A percentile compares a stretch with the other conserved stretches of the same genome.
These are phyloP conservation scores for Suillus subalutaceus DNA, from an alignment of 768 basidiomycete genomes.

Conservation along the genomic window DNA sequence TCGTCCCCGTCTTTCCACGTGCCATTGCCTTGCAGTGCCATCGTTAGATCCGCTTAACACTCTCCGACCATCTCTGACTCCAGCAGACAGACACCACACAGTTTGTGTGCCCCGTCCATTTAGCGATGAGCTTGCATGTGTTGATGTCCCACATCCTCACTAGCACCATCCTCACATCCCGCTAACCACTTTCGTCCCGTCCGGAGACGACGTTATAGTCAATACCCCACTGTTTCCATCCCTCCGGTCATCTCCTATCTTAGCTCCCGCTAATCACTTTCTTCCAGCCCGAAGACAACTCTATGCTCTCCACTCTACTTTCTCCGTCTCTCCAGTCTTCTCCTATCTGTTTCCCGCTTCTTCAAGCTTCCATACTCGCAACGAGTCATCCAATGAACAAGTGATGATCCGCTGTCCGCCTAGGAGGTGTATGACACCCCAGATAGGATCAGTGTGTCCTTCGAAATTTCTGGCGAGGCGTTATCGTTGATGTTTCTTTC, in stretches of 20 bases:
- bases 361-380: background rate
- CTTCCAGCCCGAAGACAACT: background rate
- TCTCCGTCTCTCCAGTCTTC: background rate
- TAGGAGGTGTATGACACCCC: background rate
- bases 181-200: constrained; percentile 9
- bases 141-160: background rate
- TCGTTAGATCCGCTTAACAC: background rate
- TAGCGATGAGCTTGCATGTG: background rate
- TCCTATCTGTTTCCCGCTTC: background rate
- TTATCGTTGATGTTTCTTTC: background rate
- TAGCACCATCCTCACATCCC: background rate
- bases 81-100: background rate
- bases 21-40: background rate
- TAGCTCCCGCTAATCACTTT: background rate
- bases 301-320: background rate
- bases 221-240: background rate
- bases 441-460: background rate
- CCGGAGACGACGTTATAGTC: constrained; percentile 13
- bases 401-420: background rate
- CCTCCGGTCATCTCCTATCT: background rate
- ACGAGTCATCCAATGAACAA: background rate
- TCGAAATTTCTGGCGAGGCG: background rate
- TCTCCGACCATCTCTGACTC: background rate
- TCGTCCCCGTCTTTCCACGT: background rate
- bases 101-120: background rate